Base-by-base conservation (phyloP, 805 yeast genomes). In the Jamesozyma hellenica region DNA sequence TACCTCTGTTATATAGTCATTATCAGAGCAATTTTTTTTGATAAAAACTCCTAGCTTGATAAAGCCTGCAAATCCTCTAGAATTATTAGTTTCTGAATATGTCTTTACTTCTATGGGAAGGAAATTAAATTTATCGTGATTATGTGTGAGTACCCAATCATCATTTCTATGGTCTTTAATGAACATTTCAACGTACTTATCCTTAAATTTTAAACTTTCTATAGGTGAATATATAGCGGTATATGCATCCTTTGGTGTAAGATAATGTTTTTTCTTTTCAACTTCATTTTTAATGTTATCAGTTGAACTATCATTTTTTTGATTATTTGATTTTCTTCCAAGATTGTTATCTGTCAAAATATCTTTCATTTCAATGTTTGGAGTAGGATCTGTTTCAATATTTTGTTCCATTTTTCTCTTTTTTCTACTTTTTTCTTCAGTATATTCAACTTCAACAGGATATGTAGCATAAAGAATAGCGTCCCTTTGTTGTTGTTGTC, bases 1-100 rank as follows among this genome's bases (percentile, higher is more conserved):
- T 40, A 77, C 68, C 53, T 84, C 88, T 23, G 71, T 64, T 4
- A 86, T 59, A 2, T 74, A 65, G 1, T 74, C 68, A 16, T 71
- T 74, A 33, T 65, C 60, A 0, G 70, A 66, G 17, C 81, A 60
- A 4, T 44, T 27, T 18, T 59, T 53, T 5, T 59, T 60, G 2
- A 71, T 45, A 44, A 74, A 79, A 10, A 87, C 63, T 1, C 92
- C 88, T 38, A 81, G 56, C 45, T 75, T 78, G 2, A 84, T 70
- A 32, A 84, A 72, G 0, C 95, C 95, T 25, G 85, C 70, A 30
- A 85, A 72, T 0, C 90, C 88, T 38, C 59, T 64, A 42, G 60
- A 57, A 43, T 65, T 77, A 64, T 58, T 71, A 25, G 68, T 67
- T 35, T 81, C 92, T 1, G 79, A 63, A 41, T 75, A 72, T 0